Base-by-base conservation (phyloP, 306 rosid genomes). In the Alnus rubra region DNA sequence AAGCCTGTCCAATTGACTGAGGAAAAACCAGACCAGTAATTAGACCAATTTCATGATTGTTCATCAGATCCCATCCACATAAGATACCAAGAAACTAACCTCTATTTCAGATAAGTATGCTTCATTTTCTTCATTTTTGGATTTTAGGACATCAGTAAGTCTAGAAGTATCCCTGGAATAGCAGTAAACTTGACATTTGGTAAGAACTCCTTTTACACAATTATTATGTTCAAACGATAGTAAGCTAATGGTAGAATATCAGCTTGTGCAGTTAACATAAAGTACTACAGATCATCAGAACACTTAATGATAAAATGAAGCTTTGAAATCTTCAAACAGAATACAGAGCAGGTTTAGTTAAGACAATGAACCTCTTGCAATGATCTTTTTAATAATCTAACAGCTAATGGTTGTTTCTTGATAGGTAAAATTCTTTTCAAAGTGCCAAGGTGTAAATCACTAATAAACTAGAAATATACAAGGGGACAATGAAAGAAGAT, bases 1-100 rank as follows among this genome's bases (percentile, higher is more conserved):
- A 96, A 48, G 98, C 97, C 83, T 96, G 98, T 70, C 99, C 99
- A 84, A 93, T 96, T 53, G 92, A 88, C 99, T 96, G 89, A 74
- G 84, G 76, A 74, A 71, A 84, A 47, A 77, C 31, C 28, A 80
- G 77, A 60, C 62, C 73, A 67, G 47, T 9, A 35, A 16, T 81
- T 14, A 81, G 35, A 78, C 53, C 80, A 81, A 69, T 37, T 50
- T 42, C 72, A 67, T 42, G 13, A 68, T 68, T 39, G 51, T 16
- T 16, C 16, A 3, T 33, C 44, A 63, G 70, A 62, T 74, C 76
- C 48, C 55, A 65, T 74, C 81, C 73, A 72, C 53, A 77, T 59
- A 31, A 77, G 45, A n/a, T 37, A 74, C 71, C 47, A 76, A 76
- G 72, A 82, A 76, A 72, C 85, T 72, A 52, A 95, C 99, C 96